phyloP scores from a whole-genome alignment of 495 filamentous ascomycete genomes.

The Hypoxylon subgilvum region DNA sequence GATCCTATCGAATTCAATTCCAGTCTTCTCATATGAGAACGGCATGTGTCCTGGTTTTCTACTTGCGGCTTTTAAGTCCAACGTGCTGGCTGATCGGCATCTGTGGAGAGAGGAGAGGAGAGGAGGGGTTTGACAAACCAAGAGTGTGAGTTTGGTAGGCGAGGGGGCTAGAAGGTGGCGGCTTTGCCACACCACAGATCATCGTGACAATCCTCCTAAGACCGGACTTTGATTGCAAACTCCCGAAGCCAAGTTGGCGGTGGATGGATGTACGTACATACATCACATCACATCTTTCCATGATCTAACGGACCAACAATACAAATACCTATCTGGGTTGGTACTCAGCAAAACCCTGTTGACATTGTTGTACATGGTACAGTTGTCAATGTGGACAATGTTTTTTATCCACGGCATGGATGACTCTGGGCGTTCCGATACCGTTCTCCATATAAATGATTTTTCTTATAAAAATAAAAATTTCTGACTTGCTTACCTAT shows the following conservation, averaged over 20 bases:
- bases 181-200: slow-evolving; percentile 37
- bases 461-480: no score
- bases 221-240: slow-evolving; percentile 30
- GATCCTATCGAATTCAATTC: slow-evolving; percentile 8
- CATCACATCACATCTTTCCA: no score
- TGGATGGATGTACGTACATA: slow-evolving; percentile 33
- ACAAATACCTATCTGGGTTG: no score
- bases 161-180: slow-evolving; percentile 24
- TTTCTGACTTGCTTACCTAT: not conserved
- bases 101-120: slow-evolving; percentile 13
- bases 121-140: slow-evolving; percentile 27
- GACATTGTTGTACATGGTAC: no score
- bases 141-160: slow-evolving; percentile 1
- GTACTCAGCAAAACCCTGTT: no score
- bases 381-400: slow-evolving; percentile 32
- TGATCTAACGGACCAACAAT: no score
- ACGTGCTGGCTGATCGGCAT: slow-evolving; percentile 27
- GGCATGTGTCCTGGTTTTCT: slow-evolving; percentile 16
- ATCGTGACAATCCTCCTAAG: slow-evolving; percentile 37
- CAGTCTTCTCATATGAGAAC: slow-evolving; percentile 8
- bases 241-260: slow-evolving; percentile 32
- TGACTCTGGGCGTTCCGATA: not conserved
- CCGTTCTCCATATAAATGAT: slow-evolving; percentile 10
- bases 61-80: slow-evolving; percentile 26
- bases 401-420: slow-evolving; percentile 10